Percentiles rank a stretch among this genome's conserved stretches.
Conservation (phyloP, 331 rosid genomes). For the Acacia concinna region DNA sequence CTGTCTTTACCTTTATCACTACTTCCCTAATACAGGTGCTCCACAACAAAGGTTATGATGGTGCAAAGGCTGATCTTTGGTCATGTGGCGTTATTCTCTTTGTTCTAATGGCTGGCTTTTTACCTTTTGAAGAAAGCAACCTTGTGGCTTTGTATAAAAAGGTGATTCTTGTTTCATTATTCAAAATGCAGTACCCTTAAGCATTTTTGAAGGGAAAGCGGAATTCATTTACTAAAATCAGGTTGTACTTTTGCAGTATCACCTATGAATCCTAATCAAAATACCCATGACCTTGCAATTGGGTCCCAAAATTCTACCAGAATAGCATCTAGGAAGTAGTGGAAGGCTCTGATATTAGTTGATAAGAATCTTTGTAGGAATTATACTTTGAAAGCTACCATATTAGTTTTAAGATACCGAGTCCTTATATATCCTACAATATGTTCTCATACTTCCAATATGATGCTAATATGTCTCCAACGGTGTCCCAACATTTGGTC, state of each 20-base stretch:
- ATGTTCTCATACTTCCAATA: neutral
- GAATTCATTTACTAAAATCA: neutral
- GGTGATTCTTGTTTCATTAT: conserved; percentile 38
- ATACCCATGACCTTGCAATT: neutral
- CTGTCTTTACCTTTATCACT: conserved; percentile 15
- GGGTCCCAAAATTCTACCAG: neutral
- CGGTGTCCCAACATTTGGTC: neutral
- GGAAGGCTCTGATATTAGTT: neutral
- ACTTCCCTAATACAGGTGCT: conserved; percentile 51
- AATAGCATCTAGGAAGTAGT: neutral
- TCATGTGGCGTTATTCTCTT: conserved; percentile 49
- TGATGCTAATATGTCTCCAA: neutral
- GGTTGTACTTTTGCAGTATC: neutral
- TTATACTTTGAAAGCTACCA: neutral
- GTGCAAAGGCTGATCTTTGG: conserved; percentile 81
- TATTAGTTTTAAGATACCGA: neutral
- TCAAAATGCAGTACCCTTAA: neutral
- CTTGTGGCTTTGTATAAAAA: conserved; percentile 33
- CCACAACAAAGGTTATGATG: conserved; percentile 71
- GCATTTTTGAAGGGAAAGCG: neutral
- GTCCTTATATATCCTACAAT: neutral
- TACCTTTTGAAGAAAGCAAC: conserved; percentile 30
- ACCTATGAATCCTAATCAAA: neutral
- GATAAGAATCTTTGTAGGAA: neutral
- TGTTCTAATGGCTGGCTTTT: conserved; percentile 33